Percentiles rank a stretch among this genome's conserved stretches.
Evolutionary conservation across 305 asterid genomes (phyloP).

Genomic region (Fraxinus angustifolia): DNA sequence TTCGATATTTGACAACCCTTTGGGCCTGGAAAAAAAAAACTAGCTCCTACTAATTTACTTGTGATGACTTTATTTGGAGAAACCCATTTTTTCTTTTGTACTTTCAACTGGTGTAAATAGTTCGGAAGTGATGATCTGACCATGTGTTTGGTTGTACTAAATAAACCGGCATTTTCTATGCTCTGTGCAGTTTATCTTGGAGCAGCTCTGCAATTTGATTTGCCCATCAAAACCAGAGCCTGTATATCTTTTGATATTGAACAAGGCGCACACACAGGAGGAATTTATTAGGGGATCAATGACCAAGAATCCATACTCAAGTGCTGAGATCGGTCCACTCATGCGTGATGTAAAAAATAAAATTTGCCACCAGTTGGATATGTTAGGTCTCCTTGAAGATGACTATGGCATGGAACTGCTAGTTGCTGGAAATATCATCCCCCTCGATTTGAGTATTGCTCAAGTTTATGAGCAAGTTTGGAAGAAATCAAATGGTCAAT

Average conservation of each 20-base stretch:
- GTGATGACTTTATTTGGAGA: conserved; percentile 7
- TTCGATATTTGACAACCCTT: conserved; percentile 8
- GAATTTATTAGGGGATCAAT: conserved; percentile 99
- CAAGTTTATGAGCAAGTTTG: conserved; percentile 97
- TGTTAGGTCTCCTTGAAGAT: conserved; percentile 89
- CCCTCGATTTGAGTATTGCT: conserved; percentile 90
- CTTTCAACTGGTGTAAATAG: conserved; percentile 10
- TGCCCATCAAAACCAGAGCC: conserved; percentile 94
- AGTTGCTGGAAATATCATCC: conserved; percentile 92
- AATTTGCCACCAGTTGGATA: conserved; percentile 97
- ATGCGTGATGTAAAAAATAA: conserved; percentile 99
- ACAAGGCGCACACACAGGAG: conserved; percentile 97
- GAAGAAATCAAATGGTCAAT: conserved; percentile 83
- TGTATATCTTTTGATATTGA: conserved; percentile 70
- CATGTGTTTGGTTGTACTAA: conserved; percentile 15
- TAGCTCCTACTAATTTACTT: conserved; percentile 2
- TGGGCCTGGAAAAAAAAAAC: neutral
- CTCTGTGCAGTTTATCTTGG: conserved; percentile 83
- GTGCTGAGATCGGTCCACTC: conserved; percentile 95
- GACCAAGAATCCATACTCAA: conserved; percentile 98
- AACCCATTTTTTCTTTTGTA: neutral
- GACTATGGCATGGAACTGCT: conserved; percentile 98
- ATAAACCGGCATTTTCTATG: conserved; percentile 17
- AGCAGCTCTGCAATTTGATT: conserved; percentile 96
- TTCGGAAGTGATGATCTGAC: conserved; percentile 4